Evolutionary conservation across 495 filamentous ascomycete genomes (phyloP), one percentile per base, ranked within the genome.

Genomic region (Talaromyces stipitatus): DNA sequence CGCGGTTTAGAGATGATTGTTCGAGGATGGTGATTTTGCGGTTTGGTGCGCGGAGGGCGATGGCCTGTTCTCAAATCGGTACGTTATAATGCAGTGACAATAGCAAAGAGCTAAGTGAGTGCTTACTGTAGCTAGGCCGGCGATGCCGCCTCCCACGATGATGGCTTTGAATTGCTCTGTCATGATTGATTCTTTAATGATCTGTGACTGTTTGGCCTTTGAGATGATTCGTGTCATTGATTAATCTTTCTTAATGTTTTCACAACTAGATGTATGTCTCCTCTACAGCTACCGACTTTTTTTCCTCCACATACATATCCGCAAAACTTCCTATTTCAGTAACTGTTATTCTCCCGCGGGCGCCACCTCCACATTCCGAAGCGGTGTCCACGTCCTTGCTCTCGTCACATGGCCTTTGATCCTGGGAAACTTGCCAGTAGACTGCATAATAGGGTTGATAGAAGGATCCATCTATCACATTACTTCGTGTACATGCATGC

Each of bases 1-100:
- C 65, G 22, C 58, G 62, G 38, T 66, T 68, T 3, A 70, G 57
- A 8, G 50, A 45, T 16, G 67, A 70, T 41, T 70, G 67, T 28
- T 69, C 65, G 32, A 69, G 54, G 1, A 69, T 47, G 0, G 58
- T 64, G 48, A 68, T 69, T 3, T 59, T 53, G 28, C 67, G 43
- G 47, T 66, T 64, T 1, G 60, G 57, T 28, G 48, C 63, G 11
- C 66, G 66, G 12, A 68, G 57, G 38, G 66, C 66, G 26, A 68
- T 66, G 4, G 66, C 66, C 48, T 51, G 26, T 51, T 23, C n/a
- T n/a, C 18, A 7, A 22, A 12, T 47, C 18, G 20, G 43, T 47
- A 46, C 18, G 2, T 5, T 46, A 46, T 23, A 46, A n/a, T 46
- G 41, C n/a, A n/a, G 16, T 10, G n/a, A 46, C 2, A 6, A 10